A percentile compares a stretch with the other conserved stretches of the same genome.
phyloP scores from a whole-genome alignment of 1,139 yeast genomes.

The Kodamaea derodonti region DNA sequence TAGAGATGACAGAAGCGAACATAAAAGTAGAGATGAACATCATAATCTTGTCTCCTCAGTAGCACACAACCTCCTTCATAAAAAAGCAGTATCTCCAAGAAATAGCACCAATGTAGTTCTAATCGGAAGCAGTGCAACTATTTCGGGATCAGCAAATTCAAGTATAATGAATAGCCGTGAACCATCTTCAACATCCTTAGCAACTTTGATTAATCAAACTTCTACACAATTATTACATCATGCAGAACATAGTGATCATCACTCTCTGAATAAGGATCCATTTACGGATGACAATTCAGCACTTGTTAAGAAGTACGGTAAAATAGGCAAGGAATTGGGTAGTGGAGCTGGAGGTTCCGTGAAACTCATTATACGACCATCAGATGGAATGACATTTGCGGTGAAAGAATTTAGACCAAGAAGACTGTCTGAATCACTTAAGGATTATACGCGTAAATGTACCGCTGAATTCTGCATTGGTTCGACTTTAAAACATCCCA shows the following conservation, averaged over 20 bases:
- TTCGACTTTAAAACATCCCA: conserved; percentile 90
- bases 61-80: conserved; percentile 1
- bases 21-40: background rate
- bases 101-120: background rate
- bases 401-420: conserved; percentile 94
- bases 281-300: conserved; percentile 57
- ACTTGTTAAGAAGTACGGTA: conserved; percentile 80
- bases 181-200: conserved; percentile 39
- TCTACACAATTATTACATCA: conserved; percentile 40
- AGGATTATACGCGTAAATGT: conserved; percentile 91
- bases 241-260: conserved; percentile 27
- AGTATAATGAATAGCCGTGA: conserved; percentile 24
- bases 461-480: conserved; percentile 98
- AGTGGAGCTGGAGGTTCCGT: conserved; percentile 99
- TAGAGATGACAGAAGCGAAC: too few species aligned
- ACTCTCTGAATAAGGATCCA: conserved; percentile 32
- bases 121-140: background rate
- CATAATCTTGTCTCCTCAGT: background rate
- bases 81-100: conserved; percentile 3
- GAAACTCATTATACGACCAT: conserved; percentile 72
- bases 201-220: conserved; percentile 43
- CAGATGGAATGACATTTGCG: conserved; percentile 85
- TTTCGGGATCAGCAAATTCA: conserved; percentile 4
- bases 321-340: conserved; percentile 84
- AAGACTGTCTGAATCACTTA: conserved; percentile 74